A percentile compares a stretch with the other conserved stretches of the same genome.
phyloP scores from a whole-genome alignment of 2,329 filamentous ascomycete genomes.

The Trichophaea hybrida region DNA sequence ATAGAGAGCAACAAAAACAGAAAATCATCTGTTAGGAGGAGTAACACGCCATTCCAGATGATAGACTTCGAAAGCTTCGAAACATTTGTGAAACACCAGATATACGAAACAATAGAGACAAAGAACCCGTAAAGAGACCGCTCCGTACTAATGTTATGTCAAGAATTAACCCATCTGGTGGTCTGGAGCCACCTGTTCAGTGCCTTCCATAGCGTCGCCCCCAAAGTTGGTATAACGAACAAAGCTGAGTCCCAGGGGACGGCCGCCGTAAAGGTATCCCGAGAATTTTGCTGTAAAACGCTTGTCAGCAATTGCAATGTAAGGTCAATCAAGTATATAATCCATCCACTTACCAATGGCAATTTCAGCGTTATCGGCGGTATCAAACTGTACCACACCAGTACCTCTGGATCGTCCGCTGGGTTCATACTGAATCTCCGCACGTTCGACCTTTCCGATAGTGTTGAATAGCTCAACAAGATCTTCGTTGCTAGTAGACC shows the following conservation, averaged over 20 bases:
- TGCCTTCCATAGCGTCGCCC: constrained; percentile 67
- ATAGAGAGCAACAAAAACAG: not conserved
- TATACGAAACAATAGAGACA: not conserved
- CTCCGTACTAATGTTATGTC: not conserved
- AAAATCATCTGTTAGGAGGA: not conserved
- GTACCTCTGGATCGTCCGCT: constrained; percentile 90
- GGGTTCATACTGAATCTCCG: constrained; percentile 97
- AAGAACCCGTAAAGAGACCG: constrained; percentile 1
- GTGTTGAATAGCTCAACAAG: constrained; percentile 92
- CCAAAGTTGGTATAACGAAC: constrained; percentile 43
- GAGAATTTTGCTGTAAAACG: constrained; percentile 65
- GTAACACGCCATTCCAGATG: not conserved
- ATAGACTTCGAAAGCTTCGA: not conserved
- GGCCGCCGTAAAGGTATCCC: constrained; percentile 90
- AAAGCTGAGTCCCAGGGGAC: constrained; percentile 80
- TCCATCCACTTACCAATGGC: constrained; percentile 49
- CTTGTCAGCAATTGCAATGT: constrained; percentile 23
- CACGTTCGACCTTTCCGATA: constrained; percentile 93
- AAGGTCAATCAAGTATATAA: too few species aligned
- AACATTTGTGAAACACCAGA: not conserved
- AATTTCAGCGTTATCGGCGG: constrained; percentile 69
- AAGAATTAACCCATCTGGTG: constrained; percentile 80
- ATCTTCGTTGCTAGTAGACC: constrained; percentile 98
- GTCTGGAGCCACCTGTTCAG: constrained; percentile 70
- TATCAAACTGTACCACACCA: constrained; percentile 91